phyloP scores from a whole-genome alignment of 495 filamentous ascomycete genomes.

The Talaromyces liani region DNA sequence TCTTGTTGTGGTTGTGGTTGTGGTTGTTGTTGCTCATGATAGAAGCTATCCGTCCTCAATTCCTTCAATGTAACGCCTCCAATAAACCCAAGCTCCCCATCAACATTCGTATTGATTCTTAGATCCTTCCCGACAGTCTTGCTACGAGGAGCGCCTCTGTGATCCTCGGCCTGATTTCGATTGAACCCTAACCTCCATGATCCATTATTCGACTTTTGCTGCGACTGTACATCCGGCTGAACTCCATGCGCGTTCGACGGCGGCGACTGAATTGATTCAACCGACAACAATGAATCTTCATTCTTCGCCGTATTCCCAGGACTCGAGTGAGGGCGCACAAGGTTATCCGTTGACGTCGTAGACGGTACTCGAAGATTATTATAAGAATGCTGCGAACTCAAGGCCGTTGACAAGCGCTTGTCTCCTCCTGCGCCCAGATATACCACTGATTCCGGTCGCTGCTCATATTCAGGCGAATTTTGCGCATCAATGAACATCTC shows the following conservation, averaged over 20 bases:
- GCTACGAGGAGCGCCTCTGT: not conserved
- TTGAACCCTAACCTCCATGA: slow-evolving; percentile 31
- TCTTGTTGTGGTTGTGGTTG: not conserved
- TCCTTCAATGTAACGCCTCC: slow-evolving; percentile 16
- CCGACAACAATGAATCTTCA: slow-evolving; percentile 19
- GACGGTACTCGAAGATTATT: slow-evolving; percentile 22
- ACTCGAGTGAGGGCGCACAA: slow-evolving; percentile 27
- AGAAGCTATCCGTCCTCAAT: slow-evolving; percentile 10
- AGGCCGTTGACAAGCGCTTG: not conserved
- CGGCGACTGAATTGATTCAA: slow-evolving; percentile 22
- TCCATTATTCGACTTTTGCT: slow-evolving; percentile 26
- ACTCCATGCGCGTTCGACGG: slow-evolving; percentile 11
- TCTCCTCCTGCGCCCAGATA: not conserved
- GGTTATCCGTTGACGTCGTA: slow-evolving; percentile 18
- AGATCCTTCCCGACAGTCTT: slow-evolving; percentile 16
- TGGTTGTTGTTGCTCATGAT: slow-evolving; percentile 14
- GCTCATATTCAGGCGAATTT: not conserved
- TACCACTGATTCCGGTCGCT: not conserved
- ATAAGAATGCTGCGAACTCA: slow-evolving; percentile 24
- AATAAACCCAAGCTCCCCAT: slow-evolving; percentile 12
- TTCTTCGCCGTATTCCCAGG: slow-evolving; percentile 23
- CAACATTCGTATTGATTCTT: slow-evolving; percentile 29
- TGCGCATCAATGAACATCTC: slow-evolving; percentile 15
- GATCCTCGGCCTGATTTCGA: slow-evolving; percentile 17
- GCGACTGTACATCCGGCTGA: slow-evolving; percentile 23